A percentile compares a stretch with the other conserved stretches of the same genome.
phyloP scores from a whole-genome alignment of 1,139 yeast genomes.

The Zygosaccharomyces pseudobailii region DNA sequence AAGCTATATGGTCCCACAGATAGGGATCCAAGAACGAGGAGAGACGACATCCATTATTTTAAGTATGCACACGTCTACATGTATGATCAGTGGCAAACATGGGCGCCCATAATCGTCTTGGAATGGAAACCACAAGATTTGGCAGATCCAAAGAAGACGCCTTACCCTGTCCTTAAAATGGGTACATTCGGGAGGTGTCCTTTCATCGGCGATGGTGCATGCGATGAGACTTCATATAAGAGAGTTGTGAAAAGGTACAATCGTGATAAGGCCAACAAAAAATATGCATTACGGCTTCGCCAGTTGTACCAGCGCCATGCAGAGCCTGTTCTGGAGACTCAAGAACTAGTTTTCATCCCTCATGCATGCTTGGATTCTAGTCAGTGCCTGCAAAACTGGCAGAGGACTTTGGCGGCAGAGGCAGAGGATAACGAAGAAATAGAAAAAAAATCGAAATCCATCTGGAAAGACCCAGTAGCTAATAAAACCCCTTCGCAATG shows the following conservation, averaged over 20 bases:
- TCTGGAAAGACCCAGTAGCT: conserved; percentile 4
- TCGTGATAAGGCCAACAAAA: conserved; percentile 30
- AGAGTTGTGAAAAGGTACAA: conserved; percentile 30
- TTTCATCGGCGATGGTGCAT: conserved; percentile 47
- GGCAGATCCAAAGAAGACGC: conserved; percentile 30
- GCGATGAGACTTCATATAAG: conserved; percentile 29
- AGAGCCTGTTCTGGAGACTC: conserved; percentile 18
- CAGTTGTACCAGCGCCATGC: conserved; percentile 30
- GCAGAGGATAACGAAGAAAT: conserved; percentile 1
- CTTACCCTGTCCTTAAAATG: conserved; percentile 42
- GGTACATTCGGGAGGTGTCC: conserved; percentile 71
- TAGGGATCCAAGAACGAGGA: conserved; percentile 76
- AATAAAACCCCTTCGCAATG: not conserved
- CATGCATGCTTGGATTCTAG: conserved; percentile 23
- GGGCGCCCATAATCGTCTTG: conserved; percentile 75
- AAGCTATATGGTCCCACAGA: conserved; percentile 83
- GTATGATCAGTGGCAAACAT: conserved; percentile 73
- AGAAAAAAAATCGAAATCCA: not conserved
- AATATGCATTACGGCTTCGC: conserved; percentile 30
- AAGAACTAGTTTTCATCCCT: conserved; percentile 20
- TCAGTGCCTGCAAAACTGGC: conserved; percentile 19
- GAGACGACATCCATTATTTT: conserved; percentile 83
- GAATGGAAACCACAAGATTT: conserved; percentile 58
- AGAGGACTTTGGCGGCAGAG: conserved; percentile 2
- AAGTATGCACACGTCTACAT: conserved; percentile 70